Evolutionary conservation across 345 rosid genomes (phyloP), one percentile per base, ranked within the genome.

Genomic region (Populus nigra): DNA sequence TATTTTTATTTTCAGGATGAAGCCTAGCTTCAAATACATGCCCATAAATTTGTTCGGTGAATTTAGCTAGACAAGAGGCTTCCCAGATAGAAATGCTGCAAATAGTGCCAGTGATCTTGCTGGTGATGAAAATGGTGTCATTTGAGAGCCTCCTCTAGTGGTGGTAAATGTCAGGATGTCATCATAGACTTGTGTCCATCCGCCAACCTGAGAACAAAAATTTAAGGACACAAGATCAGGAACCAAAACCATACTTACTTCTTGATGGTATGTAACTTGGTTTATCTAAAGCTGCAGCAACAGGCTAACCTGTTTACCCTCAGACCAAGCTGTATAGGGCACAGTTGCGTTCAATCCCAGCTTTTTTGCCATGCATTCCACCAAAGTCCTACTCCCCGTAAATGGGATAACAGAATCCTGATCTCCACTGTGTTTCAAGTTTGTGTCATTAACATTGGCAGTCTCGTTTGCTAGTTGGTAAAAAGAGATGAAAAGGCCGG

Each of bases 391-490:
- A 11, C 73, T 36, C 11, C 82, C 55, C 7, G 25, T 68, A 33
- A 74, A 73, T 74, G 78, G 78, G 20, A 79, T 23, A 0, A 61
- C 74, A 0, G 82, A 68, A 73, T 79, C 82, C 63, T 79, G 78
- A 53, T 79, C 77, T 45, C 82, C 81, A 36, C 81, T 72, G 76
- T 31, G 3, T 55, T 36, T 61, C 33, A 36, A 73, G 57, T 11
- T 62, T 1, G 8, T 23, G 65, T 23, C 20, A 59, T 18, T 7
- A 18, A 1, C 6, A 59, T 17, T 23, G 49, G 9, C 1, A 4
- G 23, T 12, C 18, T 31, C 23, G 0, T 27, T 15, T 71, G 38
- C 12, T 25, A 7, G 25, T 9, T 39, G 20, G 20, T 23, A 72
- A 16, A 7, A 57, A 61, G 22, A 38, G 7, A 72, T 72, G 10